Evolutionary conservation across 352 stramenopile species (phyloP).

Genomic region (Globisporangium cystogenes): DNA sequence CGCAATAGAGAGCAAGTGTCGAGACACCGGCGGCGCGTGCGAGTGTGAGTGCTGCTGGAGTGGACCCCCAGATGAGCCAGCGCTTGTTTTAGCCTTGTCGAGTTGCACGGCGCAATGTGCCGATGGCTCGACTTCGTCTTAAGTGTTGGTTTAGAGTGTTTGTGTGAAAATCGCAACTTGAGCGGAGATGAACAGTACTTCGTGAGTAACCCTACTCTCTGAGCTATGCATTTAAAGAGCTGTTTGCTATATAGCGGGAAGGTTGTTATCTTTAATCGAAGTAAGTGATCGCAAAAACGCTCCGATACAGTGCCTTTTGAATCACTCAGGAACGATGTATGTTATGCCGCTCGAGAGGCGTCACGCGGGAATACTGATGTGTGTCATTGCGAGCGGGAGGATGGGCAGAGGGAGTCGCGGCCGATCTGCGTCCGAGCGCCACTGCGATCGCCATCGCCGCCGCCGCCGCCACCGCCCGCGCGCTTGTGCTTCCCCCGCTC

Average conservation of each 20-base stretch:
- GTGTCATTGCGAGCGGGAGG: not conserved
- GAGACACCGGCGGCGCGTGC: too few species aligned
- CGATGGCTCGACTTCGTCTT: not conserved
- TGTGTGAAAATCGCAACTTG: not conserved
- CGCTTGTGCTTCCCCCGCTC: too few species aligned
- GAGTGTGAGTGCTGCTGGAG: too few species aligned
- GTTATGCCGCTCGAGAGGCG: not conserved
- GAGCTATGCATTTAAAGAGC: not conserved
- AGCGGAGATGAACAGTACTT: not conserved
- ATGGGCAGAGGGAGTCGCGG: not conserved
- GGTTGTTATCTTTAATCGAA: too few species aligned
- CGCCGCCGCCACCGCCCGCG: too few species aligned
- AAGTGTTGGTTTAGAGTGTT: not conserved
- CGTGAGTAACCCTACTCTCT: not conserved
- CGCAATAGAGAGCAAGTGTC: too few species aligned
- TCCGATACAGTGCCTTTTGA: too few species aligned
- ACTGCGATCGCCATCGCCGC: too few species aligned
- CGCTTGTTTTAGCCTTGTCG: not conserved
- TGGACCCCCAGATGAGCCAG: not conserved
- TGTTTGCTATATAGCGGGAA: not conserved
- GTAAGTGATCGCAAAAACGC: too few species aligned
- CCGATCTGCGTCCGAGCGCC: not conserved
- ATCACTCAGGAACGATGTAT: not conserved
- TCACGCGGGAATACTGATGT: not conserved
- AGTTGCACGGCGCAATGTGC: constrained; percentile 2